phyloP scores from a whole-genome alignment of 2,329 filamentous ascomycete species.

The Fusarium anthophilum region DNA sequence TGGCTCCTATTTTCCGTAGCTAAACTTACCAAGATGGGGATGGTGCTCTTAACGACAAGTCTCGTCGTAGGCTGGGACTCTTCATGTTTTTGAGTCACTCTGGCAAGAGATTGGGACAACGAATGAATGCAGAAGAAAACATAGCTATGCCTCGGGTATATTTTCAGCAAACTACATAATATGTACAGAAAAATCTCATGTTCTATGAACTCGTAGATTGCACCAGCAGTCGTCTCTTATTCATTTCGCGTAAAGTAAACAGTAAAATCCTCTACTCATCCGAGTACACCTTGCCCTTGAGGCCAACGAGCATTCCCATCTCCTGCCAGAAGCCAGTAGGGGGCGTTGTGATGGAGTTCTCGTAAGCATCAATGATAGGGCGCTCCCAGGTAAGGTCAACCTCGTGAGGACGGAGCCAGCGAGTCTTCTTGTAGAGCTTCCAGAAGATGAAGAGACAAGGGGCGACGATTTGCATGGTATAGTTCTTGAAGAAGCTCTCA shows the following conservation, averaged over 20 bases:
- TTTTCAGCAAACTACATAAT: conserved; percentile 21
- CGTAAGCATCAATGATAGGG: conserved; percentile 67
- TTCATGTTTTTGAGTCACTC: background rate
- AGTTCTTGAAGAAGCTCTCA: conserved; percentile 61
- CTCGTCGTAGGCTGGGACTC: too few relatives aligned
- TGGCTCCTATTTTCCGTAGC: background rate
- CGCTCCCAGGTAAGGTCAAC: conserved; percentile 69
- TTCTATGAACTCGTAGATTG: conserved; percentile 27
- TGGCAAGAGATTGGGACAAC: too few relatives aligned
- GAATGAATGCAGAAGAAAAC: conserved; percentile 1
- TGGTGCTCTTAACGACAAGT: background rate
- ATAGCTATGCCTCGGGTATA: conserved; percentile 40
- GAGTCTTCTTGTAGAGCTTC: conserved; percentile 71
- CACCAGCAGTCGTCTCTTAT: background rate
- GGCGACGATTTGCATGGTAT: conserved; percentile 65
- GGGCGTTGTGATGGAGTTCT: conserved; percentile 58
- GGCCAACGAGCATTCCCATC: conserved; percentile 47
- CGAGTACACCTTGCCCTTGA: conserved; percentile 13
- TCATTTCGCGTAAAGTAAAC: background rate
- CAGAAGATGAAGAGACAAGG: conserved; percentile 65
- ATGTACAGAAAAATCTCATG: conserved; percentile 17
- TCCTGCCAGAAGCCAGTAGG: conserved; percentile 66
- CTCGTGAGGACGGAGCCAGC: conserved; percentile 61
- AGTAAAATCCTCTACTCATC: background rate
- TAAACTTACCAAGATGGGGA: background rate